These are phyloP conservation scores for Penicillium sp. DNA, from an alignment of 2,329 filamentous ascomycete species.

Conservation along the genomic window DNA sequence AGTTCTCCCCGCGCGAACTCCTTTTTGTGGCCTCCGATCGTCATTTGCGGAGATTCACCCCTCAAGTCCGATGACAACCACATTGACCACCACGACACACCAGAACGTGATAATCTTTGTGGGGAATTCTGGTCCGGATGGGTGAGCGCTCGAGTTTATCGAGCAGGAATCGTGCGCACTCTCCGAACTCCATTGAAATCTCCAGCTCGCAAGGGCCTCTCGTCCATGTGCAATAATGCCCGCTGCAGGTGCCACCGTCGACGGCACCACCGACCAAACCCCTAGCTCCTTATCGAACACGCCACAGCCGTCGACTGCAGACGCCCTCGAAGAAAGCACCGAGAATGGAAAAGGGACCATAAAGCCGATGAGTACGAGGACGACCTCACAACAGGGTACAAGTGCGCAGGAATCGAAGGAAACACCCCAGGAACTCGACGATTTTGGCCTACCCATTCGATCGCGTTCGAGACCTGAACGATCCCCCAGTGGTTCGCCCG, in stretches of 20 bases:
- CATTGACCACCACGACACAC: constrained; percentile 9
- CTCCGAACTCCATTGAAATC: constrained; percentile 13
- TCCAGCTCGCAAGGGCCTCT: constrained; percentile 7
- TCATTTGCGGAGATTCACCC: constrained; percentile 20
- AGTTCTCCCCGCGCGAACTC: constrained; percentile 17
- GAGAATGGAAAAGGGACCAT: constrained; percentile 15
- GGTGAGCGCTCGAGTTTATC: constrained; percentile 12
- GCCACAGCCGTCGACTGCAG: constrained; percentile 5
- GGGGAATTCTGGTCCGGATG: constrained; percentile 13
- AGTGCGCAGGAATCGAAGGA: constrained; percentile 4
- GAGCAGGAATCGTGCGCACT: constrained; percentile 11
- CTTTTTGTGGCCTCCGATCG: constrained; percentile 21
- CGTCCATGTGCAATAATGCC: constrained; percentile 30
- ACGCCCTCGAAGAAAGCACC: constrained; percentile 8
- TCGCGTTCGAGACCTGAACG: constrained; percentile 16
- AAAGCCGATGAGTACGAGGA: constrained; percentile 2
- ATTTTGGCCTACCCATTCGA: constrained; percentile 40
- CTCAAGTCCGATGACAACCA: constrained; percentile 18
- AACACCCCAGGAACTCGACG: constrained; percentile 27
- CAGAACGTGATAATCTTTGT: not conserved
- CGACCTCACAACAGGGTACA: constrained; percentile 2
- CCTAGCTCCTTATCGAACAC: constrained; percentile 12
- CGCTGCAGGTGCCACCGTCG: constrained; percentile 24
- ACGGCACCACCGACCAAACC: constrained; percentile 25
- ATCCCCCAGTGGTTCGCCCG: constrained; percentile 11